These are phyloP conservation scores for Podaxis carcinomalis DNA, from an alignment of 768 basidiomycete genomes.

Conservation along the genomic window DNA sequence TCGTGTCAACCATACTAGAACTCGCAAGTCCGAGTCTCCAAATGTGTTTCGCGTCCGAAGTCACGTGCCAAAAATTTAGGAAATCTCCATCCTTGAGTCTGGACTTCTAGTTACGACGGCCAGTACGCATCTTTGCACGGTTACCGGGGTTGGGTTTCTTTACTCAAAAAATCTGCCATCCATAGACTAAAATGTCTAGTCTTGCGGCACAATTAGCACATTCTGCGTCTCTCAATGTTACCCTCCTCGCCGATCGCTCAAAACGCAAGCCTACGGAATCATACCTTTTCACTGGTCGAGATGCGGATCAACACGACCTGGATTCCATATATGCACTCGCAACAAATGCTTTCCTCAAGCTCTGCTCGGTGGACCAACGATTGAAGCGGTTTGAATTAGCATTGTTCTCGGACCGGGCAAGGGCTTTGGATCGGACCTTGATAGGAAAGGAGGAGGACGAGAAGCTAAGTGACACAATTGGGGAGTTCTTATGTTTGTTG, in stretches of 20 bases:
- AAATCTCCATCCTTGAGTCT: too few species aligned
- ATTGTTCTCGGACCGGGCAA: constrained; percentile 79
- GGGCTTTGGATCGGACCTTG: constrained; percentile 73
- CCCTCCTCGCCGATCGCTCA: constrained; percentile 61
- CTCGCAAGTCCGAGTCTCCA: too few species aligned
- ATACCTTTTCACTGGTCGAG: constrained; percentile 82
- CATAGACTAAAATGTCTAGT: constrained; percentile 43
- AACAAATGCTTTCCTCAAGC: constrained; percentile 71
- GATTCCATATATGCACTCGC: constrained; percentile 82
- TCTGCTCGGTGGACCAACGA: constrained; percentile 55
- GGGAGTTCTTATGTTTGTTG: constrained; percentile 61
- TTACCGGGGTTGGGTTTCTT: neutral
- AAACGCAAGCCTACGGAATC: constrained; percentile 67
- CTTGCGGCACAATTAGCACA: constrained; percentile 81
- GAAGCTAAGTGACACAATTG: constrained; percentile 58
- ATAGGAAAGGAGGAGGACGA: constrained; percentile 57
- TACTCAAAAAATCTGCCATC: neutral
- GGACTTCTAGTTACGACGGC: too few species aligned
- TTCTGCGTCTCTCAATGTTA: constrained; percentile 73
- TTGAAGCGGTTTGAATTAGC: constrained; percentile 60
- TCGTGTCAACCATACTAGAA: too few species aligned
- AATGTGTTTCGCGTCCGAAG: too few species aligned
- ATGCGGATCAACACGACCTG: constrained; percentile 83
- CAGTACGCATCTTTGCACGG: too few species aligned
- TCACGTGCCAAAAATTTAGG: too few species aligned